Base-by-base conservation (phyloP, 371 early-diverging fungal genomes). In the Mucor circinelloides region DNA sequence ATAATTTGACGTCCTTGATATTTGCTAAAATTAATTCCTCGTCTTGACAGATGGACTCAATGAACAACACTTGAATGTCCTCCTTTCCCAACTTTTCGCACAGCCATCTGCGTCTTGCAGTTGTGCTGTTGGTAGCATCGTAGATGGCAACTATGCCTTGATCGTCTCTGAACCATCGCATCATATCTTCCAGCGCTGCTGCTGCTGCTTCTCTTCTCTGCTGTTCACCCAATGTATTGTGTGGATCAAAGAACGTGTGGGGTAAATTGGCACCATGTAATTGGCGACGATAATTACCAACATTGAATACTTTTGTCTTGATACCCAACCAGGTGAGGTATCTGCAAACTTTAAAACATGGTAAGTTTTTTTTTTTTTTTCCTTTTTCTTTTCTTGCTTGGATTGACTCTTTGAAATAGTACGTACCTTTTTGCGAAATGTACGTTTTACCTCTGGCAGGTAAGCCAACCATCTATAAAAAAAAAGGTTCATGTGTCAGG, bases 61-160 rank as follows among this genome's bases (percentile, higher is more conserved):
- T 91, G 73, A 98, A 99, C 81, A 99, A 86, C 17, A 97, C 95
- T 55, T 95, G 90, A 58, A 97, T 87, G 60, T 89, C 88, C 30
- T 90, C 77, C 67, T 85, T 85, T 19, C 85, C 79, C 73, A 93
- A 89, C 56, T 52, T 64, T 3, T 92, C 89, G 30, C 88, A 72
- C 19, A 98, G 78, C 82, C 87, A 84, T 66, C 83, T 71, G 60
- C 99, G 84, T 67, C 99, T 86, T 46, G 90, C 88, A 12, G 73
- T 80, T 0, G 98, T 98, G 30, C 96, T 93, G 78, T 99, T 99
- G 13, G 99, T 98, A 19, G 99, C 99, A 74, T 99, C 99, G 72
- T 97, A 97, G 27, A 97, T 87, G 5, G 95, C 98, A 28, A 97
- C 94, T 17, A 87, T 86, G 23, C 90, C 92, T 44, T 87, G 82